Percentiles rank a stretch among this genome's conserved stretches.
Conservation (phyloP, 805 yeast species). For the Ogataea henricii region DNA sequence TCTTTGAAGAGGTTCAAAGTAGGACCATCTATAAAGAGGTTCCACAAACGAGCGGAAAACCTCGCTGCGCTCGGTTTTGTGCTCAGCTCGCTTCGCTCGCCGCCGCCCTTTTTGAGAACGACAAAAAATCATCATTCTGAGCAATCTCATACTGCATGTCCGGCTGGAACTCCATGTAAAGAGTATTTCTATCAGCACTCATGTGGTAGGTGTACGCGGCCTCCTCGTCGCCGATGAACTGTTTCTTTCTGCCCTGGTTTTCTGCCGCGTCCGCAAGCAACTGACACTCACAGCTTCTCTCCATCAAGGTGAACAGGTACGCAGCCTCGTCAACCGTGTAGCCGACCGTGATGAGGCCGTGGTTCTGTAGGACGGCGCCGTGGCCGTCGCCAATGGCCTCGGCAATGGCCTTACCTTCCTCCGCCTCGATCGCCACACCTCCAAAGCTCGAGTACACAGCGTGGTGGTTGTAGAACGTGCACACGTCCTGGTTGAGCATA, state of each 20-base stretch:
- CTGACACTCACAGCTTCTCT: slow-evolving; percentile 66
- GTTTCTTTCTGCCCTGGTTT: slow-evolving; percentile 41
- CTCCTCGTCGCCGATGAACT: slow-evolving; percentile 55
- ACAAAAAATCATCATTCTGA: slow-evolving; percentile 31
- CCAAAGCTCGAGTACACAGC: slow-evolving; percentile 71
- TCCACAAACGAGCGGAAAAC: no score
- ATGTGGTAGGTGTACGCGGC: slow-evolving; percentile 66
- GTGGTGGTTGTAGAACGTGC: slow-evolving; percentile 65
- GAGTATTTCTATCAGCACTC: slow-evolving; percentile 64
- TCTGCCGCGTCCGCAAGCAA: slow-evolving; percentile 57
- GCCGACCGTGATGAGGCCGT: slow-evolving; percentile 73
- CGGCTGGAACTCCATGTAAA: slow-evolving; percentile 74
- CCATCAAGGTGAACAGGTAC: slow-evolving; percentile 61
- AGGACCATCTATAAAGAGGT: no score
- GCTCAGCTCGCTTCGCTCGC: no score
- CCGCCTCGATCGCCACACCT: slow-evolving; percentile 71
- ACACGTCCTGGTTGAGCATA: slow-evolving; percentile 80
- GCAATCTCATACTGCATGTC: slow-evolving; percentile 55
- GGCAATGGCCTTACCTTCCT: slow-evolving; percentile 66
- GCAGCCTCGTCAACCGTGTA: slow-evolving; percentile 76
- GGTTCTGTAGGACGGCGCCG: slow-evolving; percentile 66
- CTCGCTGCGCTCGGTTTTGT: no score
- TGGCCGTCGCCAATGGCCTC: slow-evolving; percentile 59
- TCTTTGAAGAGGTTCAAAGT: no score
- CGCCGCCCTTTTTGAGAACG: slow-evolving; percentile 23